Base-by-base conservation (phyloP, 139 green algal genomes). In the Chlamydomonas sp. region DNA sequence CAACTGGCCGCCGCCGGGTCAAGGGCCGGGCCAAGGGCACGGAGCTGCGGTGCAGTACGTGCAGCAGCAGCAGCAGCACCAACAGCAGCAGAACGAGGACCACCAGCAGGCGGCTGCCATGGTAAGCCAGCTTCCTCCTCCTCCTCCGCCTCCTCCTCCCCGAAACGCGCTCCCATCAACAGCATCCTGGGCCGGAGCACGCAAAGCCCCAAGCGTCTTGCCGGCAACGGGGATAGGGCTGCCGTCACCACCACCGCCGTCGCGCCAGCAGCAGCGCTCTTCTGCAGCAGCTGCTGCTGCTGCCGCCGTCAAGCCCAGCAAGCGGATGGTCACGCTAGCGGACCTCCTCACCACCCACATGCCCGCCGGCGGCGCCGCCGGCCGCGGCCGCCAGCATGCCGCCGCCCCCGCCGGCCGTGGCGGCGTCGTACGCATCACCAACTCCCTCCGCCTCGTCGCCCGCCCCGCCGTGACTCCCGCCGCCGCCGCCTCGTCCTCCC, bases 251-350 rank as follows among this genome's bases (percentile, higher is more conserved):
- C 31, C 14, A 1, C 79, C 5, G 2, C 62, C 20, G 8, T n/a
- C 9, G 4, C 31, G 9, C 79, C 63, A 49, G 80, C 80, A 4
- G 66, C 66, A 3, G 31, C 80, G 12, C 6, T 6, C 67, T 49
- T 49, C 66, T 16, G 66, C 80, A n/a, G 12, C 79, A 66, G 77
- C 73, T 4, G 58, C 73, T 7, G 85, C 68, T 5, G 63, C 63
- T 66, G 57, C 62, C 20, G 7, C 78, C 73, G 59, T 76, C 69
- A 71, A 63, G 68, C 49, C 60, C 31, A 90, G 78, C 69, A 84
- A 78, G 72, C 86, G 82, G 1, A n/a, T 62, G 3, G 72, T 90
- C 4, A 90, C 78, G 3, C 74, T 90, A 9, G 69, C 86, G 2
- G 86, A 90, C 61, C 79, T 90, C 60, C 61, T 90, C 2, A 80